phyloP scores from a whole-genome alignment of 805 yeast species.

The Metschnikowia gelsemii region DNA sequence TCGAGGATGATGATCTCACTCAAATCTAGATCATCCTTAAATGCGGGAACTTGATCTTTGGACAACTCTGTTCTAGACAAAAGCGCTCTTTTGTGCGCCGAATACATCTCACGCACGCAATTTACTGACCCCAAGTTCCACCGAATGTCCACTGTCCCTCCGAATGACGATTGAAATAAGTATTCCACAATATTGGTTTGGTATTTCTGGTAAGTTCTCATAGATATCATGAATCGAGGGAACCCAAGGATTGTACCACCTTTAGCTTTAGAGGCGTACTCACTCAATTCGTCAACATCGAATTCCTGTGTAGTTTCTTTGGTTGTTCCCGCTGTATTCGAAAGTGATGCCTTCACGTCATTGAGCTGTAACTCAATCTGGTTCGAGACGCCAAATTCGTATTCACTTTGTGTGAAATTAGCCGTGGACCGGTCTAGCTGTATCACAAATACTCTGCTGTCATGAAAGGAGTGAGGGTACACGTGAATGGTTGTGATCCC shows the following conservation, averaged over 20 bases:
- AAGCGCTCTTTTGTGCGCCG: slow-evolving; percentile 75
- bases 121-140: slow-evolving; percentile 95
- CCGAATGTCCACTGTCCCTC: slow-evolving; percentile 84
- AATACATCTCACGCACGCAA: slow-evolving; percentile 89
- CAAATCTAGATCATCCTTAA: slow-evolving; percentile 7
- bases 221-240: slow-evolving; percentile 70
- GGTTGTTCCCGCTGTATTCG: slow-evolving; percentile 52
- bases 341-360: slow-evolving; percentile 65
- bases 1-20: not conserved
- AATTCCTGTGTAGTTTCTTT: slow-evolving; percentile 49
- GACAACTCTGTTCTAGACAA: slow-evolving; percentile 50
- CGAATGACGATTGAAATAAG: slow-evolving; percentile 69
- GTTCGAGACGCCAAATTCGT: slow-evolving; percentile 48
- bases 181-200: slow-evolving; percentile 60
- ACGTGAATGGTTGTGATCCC: slow-evolving; percentile 60
- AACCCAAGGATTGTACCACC: slow-evolving; percentile 82
- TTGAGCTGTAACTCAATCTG: slow-evolving; percentile 59
- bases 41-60: slow-evolving; percentile 20
- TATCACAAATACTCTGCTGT: slow-evolving; percentile 69
- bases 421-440: slow-evolving; percentile 56
- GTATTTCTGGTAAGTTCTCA: slow-evolving; percentile 69
- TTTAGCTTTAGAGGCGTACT: slow-evolving; percentile 53
- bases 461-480: slow-evolving; percentile 80
- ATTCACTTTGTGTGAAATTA: slow-evolving; percentile 49
- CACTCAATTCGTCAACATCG: slow-evolving; percentile 54